Evolutionary conservation across 805 yeast genomes (phyloP).

Genomic region (Teunomyces kruisii): DNA sequence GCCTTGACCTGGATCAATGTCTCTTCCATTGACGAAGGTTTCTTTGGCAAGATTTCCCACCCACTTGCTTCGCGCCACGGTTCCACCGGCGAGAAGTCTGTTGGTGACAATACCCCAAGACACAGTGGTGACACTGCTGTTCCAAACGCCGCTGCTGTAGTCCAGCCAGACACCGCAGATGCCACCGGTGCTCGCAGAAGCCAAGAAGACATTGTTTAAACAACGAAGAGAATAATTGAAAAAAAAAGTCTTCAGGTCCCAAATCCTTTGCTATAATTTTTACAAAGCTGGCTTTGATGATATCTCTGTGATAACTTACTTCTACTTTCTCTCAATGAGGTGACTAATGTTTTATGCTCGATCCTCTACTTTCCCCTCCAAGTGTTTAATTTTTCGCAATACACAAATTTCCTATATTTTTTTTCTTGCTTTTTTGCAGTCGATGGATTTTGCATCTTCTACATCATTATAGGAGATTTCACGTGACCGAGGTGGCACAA

Average conservation of each 20-base stretch:
- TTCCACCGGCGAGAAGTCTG: slow-evolving; percentile 19
- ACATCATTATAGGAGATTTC: no score
- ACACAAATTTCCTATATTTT: not conserved
- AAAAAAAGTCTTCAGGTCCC: no score
- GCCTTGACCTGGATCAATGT: slow-evolving; percentile 29
- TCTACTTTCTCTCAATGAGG: not conserved
- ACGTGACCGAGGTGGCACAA: no score
- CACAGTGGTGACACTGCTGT: slow-evolving; percentile 47
- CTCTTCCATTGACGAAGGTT: slow-evolving; percentile 25
- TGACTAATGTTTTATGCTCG: not conserved
- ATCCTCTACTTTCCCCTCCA: not conserved
- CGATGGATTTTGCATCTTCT: not conserved
- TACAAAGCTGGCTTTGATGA: not conserved
- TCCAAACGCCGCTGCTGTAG: slow-evolving; percentile 14
- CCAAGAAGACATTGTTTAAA: not conserved
- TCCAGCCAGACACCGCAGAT: slow-evolving; percentile 5
- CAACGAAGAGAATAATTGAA: no score
- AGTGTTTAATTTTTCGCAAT: not conserved
- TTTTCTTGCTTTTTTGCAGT: not conserved
- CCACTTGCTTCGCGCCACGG: slow-evolving; percentile 4
- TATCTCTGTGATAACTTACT: not conserved
- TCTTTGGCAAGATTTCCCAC: slow-evolving; percentile 20
- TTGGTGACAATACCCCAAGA: slow-evolving; percentile 33
- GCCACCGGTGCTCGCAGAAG: not conserved
- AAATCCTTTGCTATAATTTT: no score